These are phyloP conservation scores for Tolypocladium guangdongense DNA, from an alignment of 2,329 filamentous ascomycete species.

Conservation along the genomic window DNA sequence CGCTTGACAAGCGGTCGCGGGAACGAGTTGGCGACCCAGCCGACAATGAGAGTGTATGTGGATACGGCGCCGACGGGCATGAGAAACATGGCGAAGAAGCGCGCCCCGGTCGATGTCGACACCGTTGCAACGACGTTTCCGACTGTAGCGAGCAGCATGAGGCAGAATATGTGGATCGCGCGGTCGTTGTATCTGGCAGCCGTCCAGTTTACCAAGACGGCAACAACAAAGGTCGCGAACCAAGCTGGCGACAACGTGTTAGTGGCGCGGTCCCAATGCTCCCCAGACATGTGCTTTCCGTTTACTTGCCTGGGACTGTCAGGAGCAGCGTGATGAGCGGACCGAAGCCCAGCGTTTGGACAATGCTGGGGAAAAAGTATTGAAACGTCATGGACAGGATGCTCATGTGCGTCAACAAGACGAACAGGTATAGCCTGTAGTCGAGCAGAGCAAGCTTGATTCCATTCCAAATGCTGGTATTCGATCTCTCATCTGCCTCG, in stretches of 20 bases:
- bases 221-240: too few species aligned
- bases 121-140: slow-evolving; percentile 46
- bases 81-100: slow-evolving; percentile 54
- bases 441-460: slow-evolving; percentile 37
- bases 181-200: slow-evolving; percentile 31
- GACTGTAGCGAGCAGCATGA: slow-evolving; percentile 39
- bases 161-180: slow-evolving; percentile 41
- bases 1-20: slow-evolving; percentile 59
- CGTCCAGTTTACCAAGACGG: too few species aligned
- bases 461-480: slow-evolving; percentile 29
- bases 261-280: too few species aligned
- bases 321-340: slow-evolving; percentile 43
- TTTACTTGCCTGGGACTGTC: slow-evolving; percentile 37
- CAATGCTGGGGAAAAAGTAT: slow-evolving; percentile 56
- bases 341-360: slow-evolving; percentile 44
- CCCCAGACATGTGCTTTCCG: too few species aligned
- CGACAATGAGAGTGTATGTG: slow-evolving; percentile 49
- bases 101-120: slow-evolving; percentile 35
- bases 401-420: slow-evolving; percentile 41
- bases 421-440: slow-evolving; percentile 40
- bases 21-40: slow-evolving; percentile 58
- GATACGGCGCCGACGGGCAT: slow-evolving; percentile 44
- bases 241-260: too few species aligned
- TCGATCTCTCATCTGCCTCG: slow-evolving; percentile 20
- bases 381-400: slow-evolving; percentile 46